Percentiles rank a stretch among this genome's conserved stretches.
phyloP scores from a whole-genome alignment of 495 filamentous ascomycete species.

The Talaromyces stipitatus region DNA sequence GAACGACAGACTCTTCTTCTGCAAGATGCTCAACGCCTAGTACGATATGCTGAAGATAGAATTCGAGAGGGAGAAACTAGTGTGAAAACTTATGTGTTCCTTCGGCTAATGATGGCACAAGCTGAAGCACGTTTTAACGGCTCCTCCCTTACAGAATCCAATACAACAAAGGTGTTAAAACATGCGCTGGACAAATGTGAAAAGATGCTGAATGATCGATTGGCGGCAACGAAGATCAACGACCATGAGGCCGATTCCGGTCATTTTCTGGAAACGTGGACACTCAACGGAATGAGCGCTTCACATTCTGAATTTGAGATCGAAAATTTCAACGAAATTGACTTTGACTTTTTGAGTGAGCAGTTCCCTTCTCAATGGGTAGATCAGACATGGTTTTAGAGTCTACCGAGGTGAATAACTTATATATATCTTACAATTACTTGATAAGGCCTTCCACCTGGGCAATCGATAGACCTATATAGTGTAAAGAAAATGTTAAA shows the following conservation, averaged over 20 bases:
- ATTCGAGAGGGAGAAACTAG: conserved; percentile 43
- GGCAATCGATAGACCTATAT: too few species aligned
- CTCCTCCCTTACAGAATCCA: conserved; percentile 10
- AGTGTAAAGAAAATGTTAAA: too few species aligned
- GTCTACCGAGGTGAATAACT: not conserved
- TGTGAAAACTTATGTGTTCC: conserved; percentile 39
- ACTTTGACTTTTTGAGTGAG: conserved; percentile 8
- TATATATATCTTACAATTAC: not conserved
- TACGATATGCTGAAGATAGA: conserved; percentile 26
- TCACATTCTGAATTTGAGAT: not conserved
- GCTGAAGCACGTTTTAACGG: conserved; percentile 25
- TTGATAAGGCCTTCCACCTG: too few species aligned
- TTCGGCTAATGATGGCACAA: conserved; percentile 36
- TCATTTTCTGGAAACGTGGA: not conserved
- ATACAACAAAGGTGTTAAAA: conserved; percentile 13
- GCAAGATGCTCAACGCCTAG: conserved; percentile 23
- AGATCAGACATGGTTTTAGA: not conserved
- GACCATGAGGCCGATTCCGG: not conserved
- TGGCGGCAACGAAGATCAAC: not conserved
- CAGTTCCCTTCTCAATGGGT: conserved; percentile 2
- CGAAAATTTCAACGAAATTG: conserved; percentile 4
- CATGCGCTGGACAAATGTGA: conserved; percentile 22
- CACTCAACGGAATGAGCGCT: not conserved
- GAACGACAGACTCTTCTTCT: conserved; percentile 23
- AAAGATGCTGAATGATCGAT: conserved; percentile 13